Conservation (phyloP, 2,329 filamentous ascomycete species). For the Colletotrichum tropicale region DNA sequence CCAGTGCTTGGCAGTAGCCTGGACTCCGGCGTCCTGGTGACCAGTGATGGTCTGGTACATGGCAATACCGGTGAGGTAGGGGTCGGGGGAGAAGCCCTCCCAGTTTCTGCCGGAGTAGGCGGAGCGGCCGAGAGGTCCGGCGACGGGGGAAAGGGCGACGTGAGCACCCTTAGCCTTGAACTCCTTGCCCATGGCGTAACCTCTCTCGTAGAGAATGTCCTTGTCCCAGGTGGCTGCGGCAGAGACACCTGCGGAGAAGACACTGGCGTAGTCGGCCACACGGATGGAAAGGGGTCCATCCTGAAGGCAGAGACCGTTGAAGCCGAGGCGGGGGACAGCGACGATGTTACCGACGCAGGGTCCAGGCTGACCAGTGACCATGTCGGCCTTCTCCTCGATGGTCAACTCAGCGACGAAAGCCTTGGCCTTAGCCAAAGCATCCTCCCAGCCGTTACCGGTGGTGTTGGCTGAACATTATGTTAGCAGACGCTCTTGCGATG, state of each 20-base stretch:
- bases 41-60: conserved; percentile 39
- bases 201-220: conserved; percentile 58
- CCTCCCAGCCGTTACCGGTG: conserved; percentile 40
- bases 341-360: conserved; percentile 40
- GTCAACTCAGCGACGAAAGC: conserved; percentile 33
- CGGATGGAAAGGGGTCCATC: conserved; percentile 41
- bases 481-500: not conserved
- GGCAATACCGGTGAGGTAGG: conserved; percentile 66
- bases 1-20: conserved; percentile 43
- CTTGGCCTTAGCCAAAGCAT: conserved; percentile 38
- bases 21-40: conserved; percentile 39
- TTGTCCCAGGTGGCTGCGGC: conserved; percentile 72
- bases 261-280: conserved; percentile 46
- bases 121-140: conserved; percentile 46
- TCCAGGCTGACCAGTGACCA: conserved; percentile 37
- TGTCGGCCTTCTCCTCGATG: conserved; percentile 32
- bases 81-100: conserved; percentile 69
- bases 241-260: conserved; percentile 63
- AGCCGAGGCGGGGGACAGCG: conserved; percentile 43
- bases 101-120: conserved; percentile 65
- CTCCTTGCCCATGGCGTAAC: conserved; percentile 55
- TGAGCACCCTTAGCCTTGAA: conserved; percentile 76
- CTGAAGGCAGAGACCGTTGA: conserved; percentile 45
- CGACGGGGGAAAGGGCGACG: conserved; percentile 61
- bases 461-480: conserved; percentile 32